Evolutionary conservation across 2,329 filamentous ascomycete species (phyloP).

Genomic region (Fusarium chaquense): DNA sequence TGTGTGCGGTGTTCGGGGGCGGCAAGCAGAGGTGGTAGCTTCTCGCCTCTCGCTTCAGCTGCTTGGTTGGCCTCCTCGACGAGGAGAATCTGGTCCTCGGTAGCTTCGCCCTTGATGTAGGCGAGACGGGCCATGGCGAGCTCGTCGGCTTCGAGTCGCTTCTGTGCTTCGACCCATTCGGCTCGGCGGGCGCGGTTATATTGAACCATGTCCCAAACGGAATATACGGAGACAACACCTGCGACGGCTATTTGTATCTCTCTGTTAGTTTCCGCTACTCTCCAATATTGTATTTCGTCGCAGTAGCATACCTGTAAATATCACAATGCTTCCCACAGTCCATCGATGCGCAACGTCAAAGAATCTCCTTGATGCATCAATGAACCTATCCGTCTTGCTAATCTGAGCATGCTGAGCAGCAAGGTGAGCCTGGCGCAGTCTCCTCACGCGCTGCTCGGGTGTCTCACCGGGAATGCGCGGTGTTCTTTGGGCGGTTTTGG

Average conservation of each 20-base stretch:
- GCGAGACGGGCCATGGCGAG: slow-evolving; percentile 69
- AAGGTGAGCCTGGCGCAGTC: slow-evolving; percentile 75
- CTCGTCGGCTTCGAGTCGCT: slow-evolving; percentile 65
- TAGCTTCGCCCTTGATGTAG: slow-evolving; percentile 69
- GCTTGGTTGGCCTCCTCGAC: slow-evolving; percentile 68
- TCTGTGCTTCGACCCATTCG: slow-evolving; percentile 69
- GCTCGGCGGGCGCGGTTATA: slow-evolving; percentile 70
- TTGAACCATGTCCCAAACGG: slow-evolving; percentile 70
- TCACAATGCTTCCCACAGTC: slow-evolving; percentile 66
- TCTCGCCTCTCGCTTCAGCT: slow-evolving; percentile 59
- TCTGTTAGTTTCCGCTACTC: slow-evolving; percentile 9
- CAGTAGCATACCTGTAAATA: slow-evolving; percentile 65
- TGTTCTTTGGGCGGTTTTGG: slow-evolving; percentile 62
- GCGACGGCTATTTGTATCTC: slow-evolving; percentile 60
- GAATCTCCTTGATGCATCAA: slow-evolving; percentile 62
- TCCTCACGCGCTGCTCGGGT: slow-evolving; percentile 75
- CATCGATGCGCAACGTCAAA: slow-evolving; percentile 69
- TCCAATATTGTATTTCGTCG: background rate
- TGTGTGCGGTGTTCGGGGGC: slow-evolving; percentile 56
- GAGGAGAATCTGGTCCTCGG: slow-evolving; percentile 66
- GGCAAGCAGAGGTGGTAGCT: slow-evolving; percentile 65
- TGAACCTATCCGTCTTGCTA: slow-evolving; percentile 64
- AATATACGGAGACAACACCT: slow-evolving; percentile 68
- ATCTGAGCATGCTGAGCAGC: slow-evolving; percentile 72
- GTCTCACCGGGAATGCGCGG: slow-evolving; percentile 65